Base-by-base conservation (phyloP, 1,139 yeast species). In the Starmera stellimalicola region DNA sequence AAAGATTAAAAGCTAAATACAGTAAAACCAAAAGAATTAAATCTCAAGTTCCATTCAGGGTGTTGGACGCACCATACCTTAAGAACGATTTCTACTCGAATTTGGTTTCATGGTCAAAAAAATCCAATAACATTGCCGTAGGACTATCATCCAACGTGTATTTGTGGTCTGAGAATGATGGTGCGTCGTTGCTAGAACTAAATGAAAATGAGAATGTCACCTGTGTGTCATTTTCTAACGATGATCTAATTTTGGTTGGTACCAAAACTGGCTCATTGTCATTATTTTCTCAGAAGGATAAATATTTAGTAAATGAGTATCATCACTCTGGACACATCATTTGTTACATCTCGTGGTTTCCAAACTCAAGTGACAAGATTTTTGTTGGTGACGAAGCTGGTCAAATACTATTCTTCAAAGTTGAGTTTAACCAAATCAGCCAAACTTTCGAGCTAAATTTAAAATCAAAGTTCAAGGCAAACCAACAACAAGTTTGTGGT, bases 71-170 rank as follows among this genome's bases (percentile, higher is more conserved):
- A 0, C 91, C 88, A 0, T 76, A 77, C 0, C 57, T 87, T 33
- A 62, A 81, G 38, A 80, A 84, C 50, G 95, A 87, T 52, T 87
- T 77, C 52, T 87, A 87, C 55, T 70, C 85, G 1, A 82, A 83
- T 48, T 60, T 82, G 32, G 70, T 85, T 0, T 71, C 88, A 9
- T 85, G 95, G 94, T 76, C 88, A 0, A 52, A 54, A 3, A 50
- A 50, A 18, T 57, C 73, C 1, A 67, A 67, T 18, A 63, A 63
- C 22, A 61, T 85, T 0, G 81, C 80, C 0, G 88, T 85, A 1
- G 96, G 91, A 0, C 57, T 85, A 26, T 77, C 76, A 0, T 50
- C 60, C 3, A 61, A 67, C 7, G 80, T 76, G 0, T 82, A 73
- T 26, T 50, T 77, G 22, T 87, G 95, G 95, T 66, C 72, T 6